These are phyloP conservation scores for Yueomyces sp. DNA, from an alignment of 805 yeast genomes.

Conservation along the genomic window DNA sequence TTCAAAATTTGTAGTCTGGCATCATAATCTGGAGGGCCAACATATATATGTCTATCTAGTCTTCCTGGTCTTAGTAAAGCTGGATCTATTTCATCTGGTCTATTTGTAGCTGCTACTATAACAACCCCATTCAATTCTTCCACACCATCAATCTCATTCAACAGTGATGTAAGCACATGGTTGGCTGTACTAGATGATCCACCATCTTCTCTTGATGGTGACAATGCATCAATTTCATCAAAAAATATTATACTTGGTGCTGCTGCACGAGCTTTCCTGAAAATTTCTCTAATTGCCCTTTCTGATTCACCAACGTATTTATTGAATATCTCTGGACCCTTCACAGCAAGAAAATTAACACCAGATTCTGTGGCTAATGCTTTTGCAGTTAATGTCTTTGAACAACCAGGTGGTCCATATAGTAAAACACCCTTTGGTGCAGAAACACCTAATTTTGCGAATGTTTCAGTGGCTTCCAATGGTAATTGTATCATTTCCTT, in stretches of 20 bases:
- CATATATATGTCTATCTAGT: slow-evolving; percentile 84
- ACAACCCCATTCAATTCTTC: slow-evolving; percentile 90
- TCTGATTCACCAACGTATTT: slow-evolving; percentile 96
- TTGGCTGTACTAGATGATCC: slow-evolving; percentile 57
- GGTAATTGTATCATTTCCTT: slow-evolving; percentile 90
- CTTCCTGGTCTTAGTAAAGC: slow-evolving; percentile 94
- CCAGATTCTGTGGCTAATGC: slow-evolving; percentile 95
- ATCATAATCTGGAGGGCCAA: slow-evolving; percentile 74
- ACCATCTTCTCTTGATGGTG: slow-evolving; percentile 56
- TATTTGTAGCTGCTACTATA: slow-evolving; percentile 89
- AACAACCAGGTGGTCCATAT: slow-evolving; percentile 98
- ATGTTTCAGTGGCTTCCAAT: slow-evolving; percentile 65
- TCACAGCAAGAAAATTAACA: slow-evolving; percentile 82
- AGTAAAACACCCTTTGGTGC: slow-evolving; percentile 89
- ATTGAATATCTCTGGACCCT: slow-evolving; percentile 92
- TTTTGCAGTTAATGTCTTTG: slow-evolving; percentile 88
- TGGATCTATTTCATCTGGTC: slow-evolving; percentile 87
- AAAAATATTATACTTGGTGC: slow-evolving; percentile 89
- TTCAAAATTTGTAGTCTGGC: slow-evolving; percentile 70
- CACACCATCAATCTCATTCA: slow-evolving; percentile 95
- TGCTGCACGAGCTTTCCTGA: slow-evolving; percentile 88
- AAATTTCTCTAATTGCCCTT: slow-evolving; percentile 82
- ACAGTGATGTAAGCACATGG: slow-evolving; percentile 77
- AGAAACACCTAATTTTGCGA: slow-evolving; percentile 60
- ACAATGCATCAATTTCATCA: slow-evolving; percentile 92